Evolutionary conservation across 2,329 filamentous ascomycete species (phyloP).

Genomic region (Xylaria digitata): DNA sequence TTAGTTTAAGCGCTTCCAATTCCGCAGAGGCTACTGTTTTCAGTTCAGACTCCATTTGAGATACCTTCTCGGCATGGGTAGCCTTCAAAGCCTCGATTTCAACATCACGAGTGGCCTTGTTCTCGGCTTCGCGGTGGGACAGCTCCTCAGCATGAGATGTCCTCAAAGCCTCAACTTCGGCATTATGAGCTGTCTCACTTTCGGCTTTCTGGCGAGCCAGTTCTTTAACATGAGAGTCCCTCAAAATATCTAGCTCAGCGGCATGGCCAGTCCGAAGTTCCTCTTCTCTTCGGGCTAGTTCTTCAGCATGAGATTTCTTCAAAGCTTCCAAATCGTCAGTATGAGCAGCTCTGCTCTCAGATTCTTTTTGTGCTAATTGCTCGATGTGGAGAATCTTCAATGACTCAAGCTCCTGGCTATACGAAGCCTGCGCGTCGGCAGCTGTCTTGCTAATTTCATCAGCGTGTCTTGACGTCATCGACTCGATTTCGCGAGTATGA

Average conservation of each 20-base stretch:
- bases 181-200: constrained; percentile 32
- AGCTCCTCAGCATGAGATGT: constrained; percentile 38
- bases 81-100: constrained; percentile 41
- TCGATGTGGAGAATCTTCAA: constrained; percentile 42
- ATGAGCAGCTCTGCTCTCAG: constrained; percentile 39
- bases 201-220: constrained; percentile 26
- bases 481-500: constrained; percentile 42
- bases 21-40: constrained; percentile 31
- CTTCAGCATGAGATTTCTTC: constrained; percentile 17
- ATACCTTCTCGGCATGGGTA: constrained; percentile 35
- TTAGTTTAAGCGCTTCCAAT: constrained; percentile 41
- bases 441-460: constrained; percentile 40
- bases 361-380: constrained; percentile 36
- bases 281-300: constrained; percentile 38
- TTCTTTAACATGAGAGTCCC: constrained; percentile 28
- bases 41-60: constrained; percentile 28
- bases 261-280: constrained; percentile 36
- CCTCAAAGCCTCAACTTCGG: constrained; percentile 42
- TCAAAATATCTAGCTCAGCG: constrained; percentile 34
- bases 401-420: constrained; percentile 41
- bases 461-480: constrained; percentile 43
- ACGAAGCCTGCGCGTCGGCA: constrained; percentile 38
- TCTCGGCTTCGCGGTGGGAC: constrained; percentile 28
- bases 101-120: constrained; percentile 33
- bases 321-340: constrained; percentile 35